A percentile compares a stretch with the other conserved stretches of the same genome.
These are phyloP conservation scores for Hortiboletus rubellus DNA, from an alignment of 1,284 basidiomycete genomes.

Conservation along the genomic window DNA sequence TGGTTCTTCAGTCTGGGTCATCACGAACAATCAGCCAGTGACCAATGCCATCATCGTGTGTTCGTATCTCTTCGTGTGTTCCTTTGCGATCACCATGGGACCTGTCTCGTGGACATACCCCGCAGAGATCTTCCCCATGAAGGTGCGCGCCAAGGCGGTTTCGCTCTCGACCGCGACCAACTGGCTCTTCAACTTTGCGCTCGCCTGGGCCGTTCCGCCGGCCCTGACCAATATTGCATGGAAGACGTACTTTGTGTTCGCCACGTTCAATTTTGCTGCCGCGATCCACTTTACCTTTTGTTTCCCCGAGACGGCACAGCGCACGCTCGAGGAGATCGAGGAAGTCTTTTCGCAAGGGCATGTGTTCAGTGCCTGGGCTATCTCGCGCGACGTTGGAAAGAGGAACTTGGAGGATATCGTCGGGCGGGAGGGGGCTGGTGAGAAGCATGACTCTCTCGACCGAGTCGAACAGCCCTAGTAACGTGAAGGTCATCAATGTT, in stretches of 20 bases:
- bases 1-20: constrained; percentile 55
- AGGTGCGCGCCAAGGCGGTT: constrained; percentile 73
- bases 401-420: constrained; percentile 54
- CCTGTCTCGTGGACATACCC: constrained; percentile 73
- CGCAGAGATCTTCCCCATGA: constrained; percentile 68
- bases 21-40: constrained; percentile 51
- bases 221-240: constrained; percentile 53
- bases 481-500: not conserved
- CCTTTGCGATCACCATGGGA: constrained; percentile 75
- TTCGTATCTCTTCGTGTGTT: constrained; percentile 75
- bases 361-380: constrained; percentile 68
- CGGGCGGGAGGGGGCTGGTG: constrained; percentile 12
- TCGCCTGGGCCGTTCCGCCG: constrained; percentile 65
- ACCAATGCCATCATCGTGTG: constrained; percentile 74
- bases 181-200: constrained; percentile 74
- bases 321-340: constrained; percentile 75
- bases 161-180: constrained; percentile 61
- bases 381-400: constrained; percentile 61
- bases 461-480: constrained; percentile 13
- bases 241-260: constrained; percentile 76
- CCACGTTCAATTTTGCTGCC: constrained; percentile 71
- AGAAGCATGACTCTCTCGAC: constrained; percentile 3
- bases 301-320: constrained; percentile 73
- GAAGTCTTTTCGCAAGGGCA: constrained; percentile 71
- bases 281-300: constrained; percentile 71